Percentiles rank a stretch among this genome's conserved stretches.
Evolutionary conservation across 305 asterid species (phyloP).

Genomic region (Ilex paraguariensis): DNA sequence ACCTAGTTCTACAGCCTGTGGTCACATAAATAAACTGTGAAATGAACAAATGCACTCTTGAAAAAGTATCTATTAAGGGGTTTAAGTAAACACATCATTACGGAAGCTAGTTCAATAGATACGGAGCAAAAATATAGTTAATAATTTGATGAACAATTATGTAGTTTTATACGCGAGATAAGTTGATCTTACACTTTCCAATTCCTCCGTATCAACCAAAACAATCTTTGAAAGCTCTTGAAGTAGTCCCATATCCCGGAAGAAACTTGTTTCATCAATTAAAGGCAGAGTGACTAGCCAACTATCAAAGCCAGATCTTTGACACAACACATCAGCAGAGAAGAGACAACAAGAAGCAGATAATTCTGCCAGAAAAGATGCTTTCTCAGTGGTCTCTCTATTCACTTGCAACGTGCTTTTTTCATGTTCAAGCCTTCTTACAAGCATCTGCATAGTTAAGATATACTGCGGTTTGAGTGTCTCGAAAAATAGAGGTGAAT

Average conservation of each 20-base stretch:
- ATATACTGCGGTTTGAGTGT: neutral
- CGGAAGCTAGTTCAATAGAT: too few relatives aligned
- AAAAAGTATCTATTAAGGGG: too few relatives aligned
- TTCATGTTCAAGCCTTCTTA: constrained; percentile 55
- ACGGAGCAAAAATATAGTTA: too few relatives aligned
- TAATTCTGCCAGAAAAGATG: constrained; percentile 20
- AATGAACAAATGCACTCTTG: too few relatives aligned
- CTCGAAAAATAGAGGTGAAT: neutral
- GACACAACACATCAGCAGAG: constrained; percentile 46
- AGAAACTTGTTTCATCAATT: constrained; percentile 65
- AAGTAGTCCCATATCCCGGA: constrained; percentile 63
- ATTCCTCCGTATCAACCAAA: constrained; percentile 45
- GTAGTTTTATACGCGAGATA: neutral
- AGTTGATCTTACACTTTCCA: constrained; percentile 33
- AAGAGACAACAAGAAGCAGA: constrained; percentile 62
- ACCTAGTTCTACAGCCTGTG: too few relatives aligned
- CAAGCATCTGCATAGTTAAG: constrained; percentile 44
- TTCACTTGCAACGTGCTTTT: constrained; percentile 43
- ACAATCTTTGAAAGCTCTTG: constrained; percentile 45
- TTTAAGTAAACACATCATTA: too few relatives aligned
- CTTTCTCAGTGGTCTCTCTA: constrained; percentile 19
- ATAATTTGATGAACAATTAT: neutral
- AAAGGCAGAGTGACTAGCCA: constrained; percentile 65
- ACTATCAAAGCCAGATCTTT: constrained; percentile 43
- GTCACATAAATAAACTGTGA: too few relatives aligned